These are phyloP conservation scores for Trichoderma endophyticum DNA, from an alignment of 2,329 filamentous ascomycete genomes.

Conservation along the genomic window DNA sequence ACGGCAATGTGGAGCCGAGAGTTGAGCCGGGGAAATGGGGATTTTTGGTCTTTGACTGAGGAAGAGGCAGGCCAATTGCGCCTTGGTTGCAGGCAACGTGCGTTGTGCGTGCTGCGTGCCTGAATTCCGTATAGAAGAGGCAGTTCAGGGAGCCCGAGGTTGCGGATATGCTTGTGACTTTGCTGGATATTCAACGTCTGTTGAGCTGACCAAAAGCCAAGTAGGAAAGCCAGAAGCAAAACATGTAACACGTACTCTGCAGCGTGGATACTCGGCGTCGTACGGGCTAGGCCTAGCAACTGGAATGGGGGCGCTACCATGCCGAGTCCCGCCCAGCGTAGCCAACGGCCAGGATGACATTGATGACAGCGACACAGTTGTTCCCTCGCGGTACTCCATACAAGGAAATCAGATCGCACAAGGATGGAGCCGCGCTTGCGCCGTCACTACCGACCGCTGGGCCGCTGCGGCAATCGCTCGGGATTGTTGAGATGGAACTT, in stretches of 20 bases:
- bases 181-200: neutral
- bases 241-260: neutral
- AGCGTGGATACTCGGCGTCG: neutral
- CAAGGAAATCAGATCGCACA: neutral
- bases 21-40: neutral
- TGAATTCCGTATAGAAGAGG: neutral
- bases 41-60: neutral
- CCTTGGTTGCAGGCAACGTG: neutral
- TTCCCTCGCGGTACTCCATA: neutral
- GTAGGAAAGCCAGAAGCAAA: neutral
- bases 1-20: conserved; percentile 2
- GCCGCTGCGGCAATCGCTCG: neutral
- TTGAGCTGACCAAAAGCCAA: neutral
- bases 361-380: neutral
- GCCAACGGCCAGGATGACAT: neutral
- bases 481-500: neutral
- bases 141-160: neutral
- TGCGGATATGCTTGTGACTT: neutral
- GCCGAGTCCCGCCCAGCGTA: neutral
- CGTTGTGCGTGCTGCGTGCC: neutral
- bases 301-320: neutral
- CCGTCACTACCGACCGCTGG: neutral
- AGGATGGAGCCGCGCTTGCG: neutral
- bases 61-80: neutral
- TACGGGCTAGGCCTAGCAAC: neutral